Conservation (phyloP, 371 early-diverging fungal genomes). For the Apophysomyces ossiformis region DNA sequence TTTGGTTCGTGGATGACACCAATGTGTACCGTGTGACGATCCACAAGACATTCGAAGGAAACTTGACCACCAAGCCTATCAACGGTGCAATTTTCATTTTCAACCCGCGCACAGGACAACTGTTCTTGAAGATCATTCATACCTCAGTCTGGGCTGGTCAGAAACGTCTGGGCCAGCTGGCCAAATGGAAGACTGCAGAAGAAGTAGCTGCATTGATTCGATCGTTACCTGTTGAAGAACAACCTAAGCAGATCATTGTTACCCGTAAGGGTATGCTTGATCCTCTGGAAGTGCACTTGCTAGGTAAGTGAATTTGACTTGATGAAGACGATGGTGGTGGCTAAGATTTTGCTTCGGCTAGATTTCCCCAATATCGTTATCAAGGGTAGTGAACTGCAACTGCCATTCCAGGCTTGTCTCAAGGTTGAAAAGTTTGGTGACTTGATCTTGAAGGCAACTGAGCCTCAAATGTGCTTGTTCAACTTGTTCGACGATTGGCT, state of each 20-base stretch:
- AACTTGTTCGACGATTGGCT: slow-evolving; percentile 97
- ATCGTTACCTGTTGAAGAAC: slow-evolving; percentile 97
- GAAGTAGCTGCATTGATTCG: slow-evolving; percentile 99
- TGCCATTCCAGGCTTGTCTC: slow-evolving; percentile 97
- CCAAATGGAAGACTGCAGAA: slow-evolving; percentile 99
- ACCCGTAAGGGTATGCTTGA: slow-evolving; percentile 99
- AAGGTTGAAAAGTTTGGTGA: slow-evolving; percentile 99
- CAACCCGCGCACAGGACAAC: slow-evolving; percentile 98
- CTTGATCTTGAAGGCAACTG: slow-evolving; percentile 95
- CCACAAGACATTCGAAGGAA: slow-evolving; percentile 99
- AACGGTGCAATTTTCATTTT: slow-evolving; percentile 99
- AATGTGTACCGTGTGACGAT: slow-evolving; percentile 99
- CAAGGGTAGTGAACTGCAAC: slow-evolving; percentile 95
- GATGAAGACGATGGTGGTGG: not conserved
- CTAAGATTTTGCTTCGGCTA: slow-evolving; percentile 36
- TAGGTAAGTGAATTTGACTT: slow-evolving; percentile 22
- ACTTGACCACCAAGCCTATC: slow-evolving; percentile 97
- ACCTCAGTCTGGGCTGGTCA: slow-evolving; percentile 99
- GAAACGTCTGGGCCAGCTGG: slow-evolving; percentile 97
- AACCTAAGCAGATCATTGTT: slow-evolving; percentile 98
- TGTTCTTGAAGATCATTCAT: slow-evolving; percentile 99
- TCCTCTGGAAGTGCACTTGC: slow-evolving; percentile 94
- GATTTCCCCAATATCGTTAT: slow-evolving; percentile 99
- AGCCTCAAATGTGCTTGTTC: slow-evolving; percentile 92
- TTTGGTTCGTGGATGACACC: slow-evolving; percentile 99